Evolutionary conservation across 2,329 filamentous ascomycete genomes (phyloP).

Genomic region (Monosporascus sp.): DNA sequence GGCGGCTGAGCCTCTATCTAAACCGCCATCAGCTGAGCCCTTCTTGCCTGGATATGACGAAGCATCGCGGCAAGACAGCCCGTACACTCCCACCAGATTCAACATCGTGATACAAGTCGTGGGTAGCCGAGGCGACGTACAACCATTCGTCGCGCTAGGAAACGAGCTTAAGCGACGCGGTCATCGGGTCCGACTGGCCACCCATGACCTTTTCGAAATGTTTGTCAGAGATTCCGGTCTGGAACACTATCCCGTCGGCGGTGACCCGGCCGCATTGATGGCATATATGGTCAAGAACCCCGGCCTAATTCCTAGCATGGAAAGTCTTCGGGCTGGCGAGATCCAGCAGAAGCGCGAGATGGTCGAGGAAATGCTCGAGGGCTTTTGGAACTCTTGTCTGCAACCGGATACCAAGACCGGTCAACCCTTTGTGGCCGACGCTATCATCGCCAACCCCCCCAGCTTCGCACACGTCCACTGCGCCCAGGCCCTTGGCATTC

Average conservation of each 20-base stretch:
- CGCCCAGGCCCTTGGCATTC: slow-evolving; percentile 69
- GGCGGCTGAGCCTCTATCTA: too few relatives aligned
- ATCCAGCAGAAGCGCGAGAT: slow-evolving; percentile 34
- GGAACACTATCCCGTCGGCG: slow-evolving; percentile 74
- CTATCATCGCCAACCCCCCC: slow-evolving; percentile 73
- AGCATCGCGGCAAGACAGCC: too few relatives aligned
- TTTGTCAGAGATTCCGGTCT: slow-evolving; percentile 67
- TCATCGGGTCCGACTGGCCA: slow-evolving; percentile 69
- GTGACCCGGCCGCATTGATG: slow-evolving; percentile 71
- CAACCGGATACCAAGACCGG: slow-evolving; percentile 47
- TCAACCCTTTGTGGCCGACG: slow-evolving; percentile 75
- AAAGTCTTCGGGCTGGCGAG: slow-evolving; percentile 31
- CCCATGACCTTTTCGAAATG: slow-evolving; percentile 60
- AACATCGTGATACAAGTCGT: slow-evolving; percentile 74
- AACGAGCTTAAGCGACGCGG: slow-evolving; percentile 59
- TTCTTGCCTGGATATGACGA: too few relatives aligned
- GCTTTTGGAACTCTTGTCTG: slow-evolving; percentile 82
- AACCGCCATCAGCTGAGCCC: too few relatives aligned
- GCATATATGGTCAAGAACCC: slow-evolving; percentile 46
- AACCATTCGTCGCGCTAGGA: slow-evolving; percentile 68
- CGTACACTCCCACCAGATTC: slow-evolving; percentile 22
- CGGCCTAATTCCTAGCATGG: slow-evolving; percentile 29
- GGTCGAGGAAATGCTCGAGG: slow-evolving; percentile 73
- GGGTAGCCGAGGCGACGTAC: slow-evolving; percentile 68
- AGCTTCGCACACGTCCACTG: slow-evolving; percentile 72